Conservation (phyloP, 495 filamentous ascomycete genomes). For the Penicillium pancosmium region DNA sequence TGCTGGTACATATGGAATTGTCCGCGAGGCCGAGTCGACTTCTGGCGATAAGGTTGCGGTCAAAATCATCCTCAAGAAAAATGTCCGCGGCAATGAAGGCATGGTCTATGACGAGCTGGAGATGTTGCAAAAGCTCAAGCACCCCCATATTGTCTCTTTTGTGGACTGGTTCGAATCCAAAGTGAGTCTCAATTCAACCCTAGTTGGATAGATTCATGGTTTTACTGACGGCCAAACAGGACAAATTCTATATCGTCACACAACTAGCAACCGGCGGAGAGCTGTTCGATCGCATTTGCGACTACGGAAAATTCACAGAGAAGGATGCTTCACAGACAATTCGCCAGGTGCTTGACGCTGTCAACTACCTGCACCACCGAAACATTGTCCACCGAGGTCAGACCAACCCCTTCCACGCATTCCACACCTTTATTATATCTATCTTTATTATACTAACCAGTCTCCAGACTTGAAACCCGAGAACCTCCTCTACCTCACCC, state of each 20-base stretch:
- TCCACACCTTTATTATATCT: not conserved
- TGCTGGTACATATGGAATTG: constrained; percentile 97
- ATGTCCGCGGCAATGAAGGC: constrained; percentile 94
- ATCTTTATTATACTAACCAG: constrained; percentile 8
- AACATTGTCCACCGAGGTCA: constrained; percentile 96
- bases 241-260: constrained; percentile 99
- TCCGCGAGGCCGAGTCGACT: constrained; percentile 82
- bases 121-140: constrained; percentile 85
- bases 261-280: constrained; percentile 96
- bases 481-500: constrained; percentile 92
- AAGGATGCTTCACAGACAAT: constrained; percentile 98
- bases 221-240: constrained; percentile 52
- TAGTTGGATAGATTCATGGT: not conserved
- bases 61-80: constrained; percentile 99
- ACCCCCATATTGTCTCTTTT: constrained; percentile 96
- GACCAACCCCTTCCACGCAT: constrained; percentile 14
- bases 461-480: constrained; percentile 93
- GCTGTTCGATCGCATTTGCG: constrained; percentile 97
- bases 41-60: constrained; percentile 86
- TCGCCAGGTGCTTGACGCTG: constrained; percentile 90
- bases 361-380: constrained; percentile 91
- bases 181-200: constrained; percentile 29
- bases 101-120: constrained; percentile 99
- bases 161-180: constrained; percentile 99
- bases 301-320: constrained; percentile 97